Evolutionary conservation across 768 basidiomycete species (phyloP).

Genomic region (Boletus pseudopeckii): DNA sequence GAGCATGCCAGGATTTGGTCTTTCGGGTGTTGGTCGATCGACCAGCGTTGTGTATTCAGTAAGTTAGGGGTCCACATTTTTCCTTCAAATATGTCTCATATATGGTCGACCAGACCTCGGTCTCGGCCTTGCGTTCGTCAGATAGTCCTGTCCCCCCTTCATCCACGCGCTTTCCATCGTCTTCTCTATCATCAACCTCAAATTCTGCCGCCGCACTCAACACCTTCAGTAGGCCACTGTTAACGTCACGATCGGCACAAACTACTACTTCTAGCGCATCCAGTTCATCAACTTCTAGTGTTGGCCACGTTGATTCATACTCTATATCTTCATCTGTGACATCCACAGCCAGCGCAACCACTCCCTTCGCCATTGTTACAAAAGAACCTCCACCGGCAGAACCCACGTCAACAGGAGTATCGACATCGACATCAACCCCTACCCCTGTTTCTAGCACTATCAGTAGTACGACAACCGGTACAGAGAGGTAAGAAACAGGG

Average conservation of each 20-base stretch:
- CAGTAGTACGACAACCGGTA: not conserved
- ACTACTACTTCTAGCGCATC: not conserved
- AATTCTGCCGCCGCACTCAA: not conserved
- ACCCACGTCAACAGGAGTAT: not conserved
- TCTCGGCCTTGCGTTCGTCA: not conserved
- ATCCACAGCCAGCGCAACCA: not conserved
- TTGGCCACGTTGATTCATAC: not conserved
- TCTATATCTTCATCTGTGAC: not conserved
- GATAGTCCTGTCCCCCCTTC: not conserved
- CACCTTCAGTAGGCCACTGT: not conserved
- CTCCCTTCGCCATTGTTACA: not conserved
- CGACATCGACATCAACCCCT: not conserved
- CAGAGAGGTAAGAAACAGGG: slow-evolving; percentile 9
- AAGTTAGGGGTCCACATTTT: not conserved
- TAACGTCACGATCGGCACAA: not conserved
- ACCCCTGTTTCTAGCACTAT: not conserved
- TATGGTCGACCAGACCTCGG: not conserved
- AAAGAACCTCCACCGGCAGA: not conserved
- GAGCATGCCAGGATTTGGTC: not conserved
- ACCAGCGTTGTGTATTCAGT: not conserved
- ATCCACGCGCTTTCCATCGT: not conserved
- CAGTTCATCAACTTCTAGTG: not conserved
- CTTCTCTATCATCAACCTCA: not conserved
- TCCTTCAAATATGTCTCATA: not conserved
- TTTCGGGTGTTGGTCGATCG: not conserved